phyloP scores from a whole-genome alignment of 2,329 filamentous ascomycete species.

The Monilinia fructigena region DNA sequence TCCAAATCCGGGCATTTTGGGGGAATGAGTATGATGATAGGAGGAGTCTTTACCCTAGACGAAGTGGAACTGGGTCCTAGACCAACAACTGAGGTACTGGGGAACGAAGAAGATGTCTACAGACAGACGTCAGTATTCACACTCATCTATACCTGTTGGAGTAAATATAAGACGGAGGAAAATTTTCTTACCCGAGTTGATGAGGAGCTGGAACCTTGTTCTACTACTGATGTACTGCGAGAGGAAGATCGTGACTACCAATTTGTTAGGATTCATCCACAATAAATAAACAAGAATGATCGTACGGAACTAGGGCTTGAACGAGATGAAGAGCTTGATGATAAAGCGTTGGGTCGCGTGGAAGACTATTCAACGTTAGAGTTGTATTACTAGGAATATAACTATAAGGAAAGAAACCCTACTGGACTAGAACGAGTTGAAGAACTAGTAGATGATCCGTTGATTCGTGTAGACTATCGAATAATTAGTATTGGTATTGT shows the following conservation, averaged over 20 bases:
- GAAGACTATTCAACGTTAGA: too few relatives aligned
- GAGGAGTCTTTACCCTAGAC: neutral
- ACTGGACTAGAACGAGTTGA: neutral
- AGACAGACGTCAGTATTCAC: neutral
- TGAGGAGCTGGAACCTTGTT: neutral
- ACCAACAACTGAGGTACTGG: neutral
- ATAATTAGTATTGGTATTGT: too few relatives aligned
- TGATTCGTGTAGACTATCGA: too few relatives aligned
- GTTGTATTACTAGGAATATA: too few relatives aligned
- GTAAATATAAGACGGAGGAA: neutral
- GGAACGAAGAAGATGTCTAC: too few relatives aligned
- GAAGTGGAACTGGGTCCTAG: neutral
- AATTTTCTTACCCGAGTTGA: neutral
- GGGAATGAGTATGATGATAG: too few relatives aligned
- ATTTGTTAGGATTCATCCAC: neutral
- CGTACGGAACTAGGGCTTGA: conserved; percentile 1
- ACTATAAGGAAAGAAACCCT: too few relatives aligned
- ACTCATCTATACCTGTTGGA: too few relatives aligned
- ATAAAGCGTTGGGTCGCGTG: too few relatives aligned
- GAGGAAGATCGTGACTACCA: neutral
- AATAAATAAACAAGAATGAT: neutral
- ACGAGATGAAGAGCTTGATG: neutral
- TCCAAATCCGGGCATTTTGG: too few relatives aligned
- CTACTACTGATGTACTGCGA: neutral
- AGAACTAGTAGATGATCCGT: too few relatives aligned